phyloP scores from a whole-genome alignment of 2,329 filamentous ascomycete species.

The Nemania sp. region DNA sequence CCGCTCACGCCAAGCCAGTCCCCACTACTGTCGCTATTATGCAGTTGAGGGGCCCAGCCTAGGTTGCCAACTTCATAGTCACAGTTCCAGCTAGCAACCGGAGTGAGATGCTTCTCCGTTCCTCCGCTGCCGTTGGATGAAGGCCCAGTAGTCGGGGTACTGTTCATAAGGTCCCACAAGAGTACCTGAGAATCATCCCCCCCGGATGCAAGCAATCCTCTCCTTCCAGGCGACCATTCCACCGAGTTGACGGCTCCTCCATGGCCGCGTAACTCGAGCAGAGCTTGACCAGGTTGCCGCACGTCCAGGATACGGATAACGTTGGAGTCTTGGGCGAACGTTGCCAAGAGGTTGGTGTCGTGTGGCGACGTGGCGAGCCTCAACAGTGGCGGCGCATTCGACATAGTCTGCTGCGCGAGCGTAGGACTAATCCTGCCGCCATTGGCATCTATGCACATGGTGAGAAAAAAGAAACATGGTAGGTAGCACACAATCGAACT shows the following conservation, averaged over 20 bases:
- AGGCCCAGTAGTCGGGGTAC: slow-evolving; percentile 52
- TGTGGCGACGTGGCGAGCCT: slow-evolving; percentile 89
- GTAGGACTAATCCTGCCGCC: slow-evolving; percentile 73
- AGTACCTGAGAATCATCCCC: slow-evolving; percentile 91
- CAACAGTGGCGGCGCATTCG: slow-evolving; percentile 75
- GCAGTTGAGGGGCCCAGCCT: slow-evolving; percentile 77
- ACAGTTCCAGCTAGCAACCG: slow-evolving; percentile 79
- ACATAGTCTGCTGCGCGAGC: slow-evolving; percentile 76
- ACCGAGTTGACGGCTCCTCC: slow-evolving; percentile 85
- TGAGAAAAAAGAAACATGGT: slow-evolving; percentile 2
- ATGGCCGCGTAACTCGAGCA: slow-evolving; percentile 91
- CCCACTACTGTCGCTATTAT: slow-evolving; percentile 66
- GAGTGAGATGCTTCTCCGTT: slow-evolving; percentile 64
- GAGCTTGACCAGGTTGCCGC: slow-evolving; percentile 90
- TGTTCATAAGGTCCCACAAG: slow-evolving; percentile 89
- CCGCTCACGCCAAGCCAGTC: slow-evolving; percentile 86
- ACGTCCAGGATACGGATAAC: slow-evolving; percentile 95
- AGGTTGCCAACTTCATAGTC: slow-evolving; percentile 87
- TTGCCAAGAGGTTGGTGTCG: slow-evolving; percentile 93
- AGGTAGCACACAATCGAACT: slow-evolving; percentile 28
- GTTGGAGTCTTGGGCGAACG: slow-evolving; percentile 91
- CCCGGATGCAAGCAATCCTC: slow-evolving; percentile 88
- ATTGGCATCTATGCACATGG: slow-evolving; percentile 51
- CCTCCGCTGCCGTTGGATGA: slow-evolving; percentile 55
- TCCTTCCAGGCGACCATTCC: slow-evolving; percentile 88